Conservation (phyloP, 139 green algal species). For the Tetratostichococcus sp. region DNA sequence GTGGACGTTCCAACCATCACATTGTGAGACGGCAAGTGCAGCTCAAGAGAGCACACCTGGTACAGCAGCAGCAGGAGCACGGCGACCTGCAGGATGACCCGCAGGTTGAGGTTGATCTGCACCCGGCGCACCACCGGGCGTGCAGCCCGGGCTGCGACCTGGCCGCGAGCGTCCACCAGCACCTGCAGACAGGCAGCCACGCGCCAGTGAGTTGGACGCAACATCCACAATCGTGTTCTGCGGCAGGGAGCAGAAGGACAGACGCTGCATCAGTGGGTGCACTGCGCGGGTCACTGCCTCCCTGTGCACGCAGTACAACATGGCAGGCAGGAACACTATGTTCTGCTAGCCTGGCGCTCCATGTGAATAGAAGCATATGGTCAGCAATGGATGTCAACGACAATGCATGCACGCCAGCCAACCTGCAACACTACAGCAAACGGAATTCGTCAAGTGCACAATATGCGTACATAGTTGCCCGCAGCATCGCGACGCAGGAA, state of each 20-base stretch:
- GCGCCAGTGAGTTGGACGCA: not conserved
- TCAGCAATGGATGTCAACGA: too few species aligned
- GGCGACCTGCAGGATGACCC: constrained; percentile 57
- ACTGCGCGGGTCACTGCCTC: too few species aligned
- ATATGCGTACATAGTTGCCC: not conserved
- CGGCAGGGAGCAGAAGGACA: too few species aligned
- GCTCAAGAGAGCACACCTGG: constrained; percentile 26
- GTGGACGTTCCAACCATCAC: not conserved
- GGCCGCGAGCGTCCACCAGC: not conserved
- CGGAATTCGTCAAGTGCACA: too few species aligned
- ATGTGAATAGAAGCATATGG: too few species aligned
- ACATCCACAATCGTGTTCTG: not conserved
- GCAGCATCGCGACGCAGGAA: not conserved
- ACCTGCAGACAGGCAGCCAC: not conserved
- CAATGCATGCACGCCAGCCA: too few species aligned
- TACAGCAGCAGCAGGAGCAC: constrained; percentile 63
- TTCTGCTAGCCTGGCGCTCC: too few species aligned
- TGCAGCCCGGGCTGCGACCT: not conserved
- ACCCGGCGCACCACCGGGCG: constrained; percentile 37
- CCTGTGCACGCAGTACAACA: too few species aligned
- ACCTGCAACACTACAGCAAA: too few species aligned
- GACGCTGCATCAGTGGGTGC: too few species aligned
- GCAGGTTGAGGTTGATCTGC: constrained; percentile 55
- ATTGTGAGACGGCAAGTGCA: not conserved
- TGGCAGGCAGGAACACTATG: too few species aligned